A percentile compares a stretch with the other conserved stretches of the same genome.
Conservation (phyloP, 1,284 basidiomycete species). For the Marasmius tenuissimus region DNA sequence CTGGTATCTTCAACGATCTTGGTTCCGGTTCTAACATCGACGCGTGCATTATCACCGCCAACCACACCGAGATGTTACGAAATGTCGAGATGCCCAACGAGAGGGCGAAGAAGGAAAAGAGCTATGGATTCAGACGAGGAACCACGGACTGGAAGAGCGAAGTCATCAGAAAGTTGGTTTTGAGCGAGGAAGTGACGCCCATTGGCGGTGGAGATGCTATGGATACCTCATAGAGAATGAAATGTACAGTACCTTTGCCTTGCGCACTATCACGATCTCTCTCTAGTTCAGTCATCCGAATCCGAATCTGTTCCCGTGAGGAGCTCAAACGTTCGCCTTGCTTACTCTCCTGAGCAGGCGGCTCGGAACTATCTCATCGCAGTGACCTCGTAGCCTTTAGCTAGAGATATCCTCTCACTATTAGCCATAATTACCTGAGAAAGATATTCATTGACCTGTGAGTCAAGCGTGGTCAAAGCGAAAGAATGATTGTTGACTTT, state of each 20-base stretch:
- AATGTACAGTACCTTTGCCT: not conserved
- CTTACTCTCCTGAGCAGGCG: no score
- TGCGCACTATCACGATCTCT: no score
- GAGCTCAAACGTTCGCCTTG: no score
- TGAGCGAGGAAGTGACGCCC: constrained; percentile 66
- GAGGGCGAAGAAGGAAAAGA: constrained; percentile 79
- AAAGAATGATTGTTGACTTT: not conserved
- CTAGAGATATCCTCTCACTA: no score
- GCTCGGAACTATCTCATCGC: no score
- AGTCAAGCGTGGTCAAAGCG: no score
- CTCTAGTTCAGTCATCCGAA: no score
- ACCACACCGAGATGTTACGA: constrained; percentile 84
- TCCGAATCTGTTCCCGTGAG: no score
- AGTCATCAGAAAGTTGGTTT: constrained; percentile 68
- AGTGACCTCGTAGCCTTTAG: no score
- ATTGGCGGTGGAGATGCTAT: constrained; percentile 61
- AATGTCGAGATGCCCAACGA: constrained; percentile 94
- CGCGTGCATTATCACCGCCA: constrained; percentile 89
- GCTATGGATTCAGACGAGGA: constrained; percentile 83
- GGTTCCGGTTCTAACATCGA: constrained; percentile 98
- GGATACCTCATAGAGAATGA: constrained; percentile 48
- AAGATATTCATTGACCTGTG: no score
- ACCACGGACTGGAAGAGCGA: constrained; percentile 90
- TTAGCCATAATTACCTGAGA: no score
- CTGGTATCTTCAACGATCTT: constrained; percentile 99